A percentile compares a stretch with the other conserved stretches of the same genome.
phyloP scores from a whole-genome alignment of 23 red algal species.

The Agarophyton chilense region DNA sequence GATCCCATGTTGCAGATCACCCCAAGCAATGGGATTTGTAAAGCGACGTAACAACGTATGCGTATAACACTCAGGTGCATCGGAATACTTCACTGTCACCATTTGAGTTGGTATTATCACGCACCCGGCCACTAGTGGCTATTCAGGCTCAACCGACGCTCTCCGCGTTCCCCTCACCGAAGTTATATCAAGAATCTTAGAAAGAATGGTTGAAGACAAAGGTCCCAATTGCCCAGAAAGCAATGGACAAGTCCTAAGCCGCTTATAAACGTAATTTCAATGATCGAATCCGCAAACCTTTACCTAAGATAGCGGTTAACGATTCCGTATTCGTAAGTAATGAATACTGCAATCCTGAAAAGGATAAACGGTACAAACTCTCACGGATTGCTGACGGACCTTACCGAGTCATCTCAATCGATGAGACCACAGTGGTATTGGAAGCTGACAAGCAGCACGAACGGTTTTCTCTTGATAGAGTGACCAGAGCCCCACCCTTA shows the following conservation, averaged over 20 bases:
- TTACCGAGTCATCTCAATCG: background rate
- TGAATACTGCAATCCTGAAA: background rate
- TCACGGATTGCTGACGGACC: conserved; percentile 6
- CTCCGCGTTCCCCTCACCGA: background rate
- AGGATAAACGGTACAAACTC: background rate
- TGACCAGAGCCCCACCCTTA: no score
- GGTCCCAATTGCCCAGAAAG: background rate
- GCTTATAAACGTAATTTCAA: background rate
- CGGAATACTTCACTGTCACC: background rate
- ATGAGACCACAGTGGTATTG: background rate
- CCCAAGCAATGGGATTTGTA: conserved; percentile 14
- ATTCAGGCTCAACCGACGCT: background rate
- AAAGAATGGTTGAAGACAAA: background rate
- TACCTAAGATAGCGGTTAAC: background rate
- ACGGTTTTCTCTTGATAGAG: no score
- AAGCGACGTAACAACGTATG: background rate
- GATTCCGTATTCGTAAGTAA: conserved; percentile 1
- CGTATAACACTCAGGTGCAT: background rate
- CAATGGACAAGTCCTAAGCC: background rate
- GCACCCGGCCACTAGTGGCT: background rate
- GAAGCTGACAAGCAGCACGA: no score
- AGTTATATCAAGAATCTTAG: background rate
- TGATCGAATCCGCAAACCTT: background rate
- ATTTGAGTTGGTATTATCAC: conserved; percentile 13
- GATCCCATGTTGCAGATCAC: background rate